Evolutionary conservation across 768 basidiomycete species (phyloP).

Genomic region (Naematelia encephala): DNA sequence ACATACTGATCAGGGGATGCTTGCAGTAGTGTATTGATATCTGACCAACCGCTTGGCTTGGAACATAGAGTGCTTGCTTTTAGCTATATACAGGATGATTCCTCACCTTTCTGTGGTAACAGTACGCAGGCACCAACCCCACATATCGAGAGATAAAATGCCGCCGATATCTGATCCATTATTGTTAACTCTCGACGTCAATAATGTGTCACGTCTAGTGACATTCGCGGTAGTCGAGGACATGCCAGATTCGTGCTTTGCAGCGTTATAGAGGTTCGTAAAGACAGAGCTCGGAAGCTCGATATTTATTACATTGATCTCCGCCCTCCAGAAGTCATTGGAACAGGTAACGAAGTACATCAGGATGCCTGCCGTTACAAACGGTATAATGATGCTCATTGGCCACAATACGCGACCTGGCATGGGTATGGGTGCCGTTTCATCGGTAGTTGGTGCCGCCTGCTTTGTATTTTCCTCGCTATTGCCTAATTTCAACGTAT

Average conservation of each 20-base stretch:
- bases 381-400: slow-evolving; percentile 1
- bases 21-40: neutral
- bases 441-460: neutral
- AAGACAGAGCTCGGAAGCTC: neutral
- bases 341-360: slow-evolving; percentile 13
- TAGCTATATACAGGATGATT: neutral
- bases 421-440: neutral
- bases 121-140: slow-evolving; percentile 15
- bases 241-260: neutral
- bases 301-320: slow-evolving; percentile 7
- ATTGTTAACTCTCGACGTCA: neutral
- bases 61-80: neutral
- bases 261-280: neutral
- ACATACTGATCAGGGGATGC: neutral
- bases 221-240: neutral
- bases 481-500: no score
- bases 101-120: slow-evolving; percentile 4
- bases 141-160: slow-evolving; percentile 7
- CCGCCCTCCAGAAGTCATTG: neutral
- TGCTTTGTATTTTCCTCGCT: neutral
- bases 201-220: neutral
- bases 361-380: neutral
- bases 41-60: neutral
- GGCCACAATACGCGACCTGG: slow-evolving; percentile 2
- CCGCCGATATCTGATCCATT: neutral